These are phyloP conservation scores for Umbelopsis sp. DNA, from an alignment of 192 early-diverging fungal genomes.

Conservation along the genomic window DNA sequence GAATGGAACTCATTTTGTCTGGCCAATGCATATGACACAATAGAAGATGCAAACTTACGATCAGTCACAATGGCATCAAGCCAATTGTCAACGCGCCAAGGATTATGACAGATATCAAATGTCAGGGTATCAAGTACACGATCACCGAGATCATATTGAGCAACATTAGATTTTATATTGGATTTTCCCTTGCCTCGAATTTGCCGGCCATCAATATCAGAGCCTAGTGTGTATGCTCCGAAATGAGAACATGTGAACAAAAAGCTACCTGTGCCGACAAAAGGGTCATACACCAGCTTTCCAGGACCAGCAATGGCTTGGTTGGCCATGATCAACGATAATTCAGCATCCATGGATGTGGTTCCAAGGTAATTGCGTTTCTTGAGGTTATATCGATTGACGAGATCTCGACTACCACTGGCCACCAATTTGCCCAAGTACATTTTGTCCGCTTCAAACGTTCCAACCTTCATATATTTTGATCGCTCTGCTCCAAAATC, in stretches of 20 bases:
- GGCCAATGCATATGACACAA: slow-evolving; percentile 2
- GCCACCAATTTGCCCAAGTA: slow-evolving; percentile 49
- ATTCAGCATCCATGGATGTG: slow-evolving; percentile 97
- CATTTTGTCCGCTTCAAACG: slow-evolving; percentile 3
- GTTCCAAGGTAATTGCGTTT: slow-evolving; percentile 94
- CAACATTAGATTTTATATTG: slow-evolving; percentile 76
- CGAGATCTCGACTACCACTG: slow-evolving; percentile 67
- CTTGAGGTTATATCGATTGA: slow-evolving; percentile 91
- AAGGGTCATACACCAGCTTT: slow-evolving; percentile 90
- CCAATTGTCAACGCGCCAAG: slow-evolving; percentile 65
- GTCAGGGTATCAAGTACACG: slow-evolving; percentile 83
- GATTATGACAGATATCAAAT: slow-evolving; percentile 85
- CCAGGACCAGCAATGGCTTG: slow-evolving; percentile 77
- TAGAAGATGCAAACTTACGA: neutral
- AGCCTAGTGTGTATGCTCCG: slow-evolving; percentile 88
- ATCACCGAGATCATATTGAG: slow-evolving; percentile 76
- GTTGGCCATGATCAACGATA: slow-evolving; percentile 97
- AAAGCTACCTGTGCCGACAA: slow-evolving; percentile 95
- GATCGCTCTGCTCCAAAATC: slow-evolving; percentile 67
- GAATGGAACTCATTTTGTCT: too few species aligned
- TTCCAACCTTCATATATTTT: neutral
- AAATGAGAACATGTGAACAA: slow-evolving; percentile 93
- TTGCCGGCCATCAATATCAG: slow-evolving; percentile 98
- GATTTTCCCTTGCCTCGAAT: slow-evolving; percentile 80
- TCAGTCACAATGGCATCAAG: slow-evolving; percentile 96